Conservation (phyloP, 2,329 filamentous ascomycete genomes). For the Clonostachys rhizophaga region DNA sequence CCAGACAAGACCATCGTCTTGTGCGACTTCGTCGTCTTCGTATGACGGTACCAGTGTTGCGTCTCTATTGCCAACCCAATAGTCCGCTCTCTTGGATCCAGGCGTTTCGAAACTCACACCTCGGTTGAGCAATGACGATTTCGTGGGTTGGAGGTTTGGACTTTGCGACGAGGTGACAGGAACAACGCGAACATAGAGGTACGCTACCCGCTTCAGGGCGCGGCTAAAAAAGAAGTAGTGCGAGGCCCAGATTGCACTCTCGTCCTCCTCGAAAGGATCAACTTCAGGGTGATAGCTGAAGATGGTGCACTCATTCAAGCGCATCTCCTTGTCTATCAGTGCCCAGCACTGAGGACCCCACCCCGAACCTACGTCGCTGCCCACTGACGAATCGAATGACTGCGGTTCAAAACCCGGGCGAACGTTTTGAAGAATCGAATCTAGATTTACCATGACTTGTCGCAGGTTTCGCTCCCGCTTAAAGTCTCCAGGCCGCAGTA, state of each 20-base stretch:
- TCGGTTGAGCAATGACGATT: constrained; percentile 8
- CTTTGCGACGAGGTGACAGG: constrained; percentile 66
- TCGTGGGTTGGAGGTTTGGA: constrained; percentile 36
- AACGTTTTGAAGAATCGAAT: constrained; percentile 83
- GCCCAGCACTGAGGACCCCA: constrained; percentile 94
- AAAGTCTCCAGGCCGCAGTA: constrained; percentile 86
- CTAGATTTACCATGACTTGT: constrained; percentile 79
- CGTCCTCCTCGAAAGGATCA: constrained; percentile 87
- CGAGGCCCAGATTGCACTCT: constrained; percentile 89
- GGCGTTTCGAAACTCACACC: constrained; percentile 21
- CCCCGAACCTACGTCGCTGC: constrained; percentile 47
- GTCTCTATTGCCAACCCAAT: constrained; percentile 75
- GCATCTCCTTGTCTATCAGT: constrained; percentile 92
- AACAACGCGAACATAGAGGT: constrained; percentile 87
- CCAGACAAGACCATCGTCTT: constrained; percentile 49
- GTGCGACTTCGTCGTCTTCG: constrained; percentile 40
- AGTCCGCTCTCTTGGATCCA: constrained; percentile 69
- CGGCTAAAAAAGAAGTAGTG: constrained; percentile 99
- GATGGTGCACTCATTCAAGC: constrained; percentile 78
- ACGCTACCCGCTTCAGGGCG: constrained; percentile 84
- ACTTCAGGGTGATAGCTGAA: constrained; percentile 88
- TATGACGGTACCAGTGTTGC: constrained; percentile 40
- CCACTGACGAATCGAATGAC: constrained; percentile 33
- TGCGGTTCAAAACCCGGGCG: constrained; percentile 56
- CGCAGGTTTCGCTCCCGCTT: constrained; percentile 76